A percentile compares a stretch with the other conserved stretches of the same genome.
These are phyloP conservation scores for Macrolepiota albuminosa DNA, from an alignment of 768 basidiomycete species.

Conservation along the genomic window DNA sequence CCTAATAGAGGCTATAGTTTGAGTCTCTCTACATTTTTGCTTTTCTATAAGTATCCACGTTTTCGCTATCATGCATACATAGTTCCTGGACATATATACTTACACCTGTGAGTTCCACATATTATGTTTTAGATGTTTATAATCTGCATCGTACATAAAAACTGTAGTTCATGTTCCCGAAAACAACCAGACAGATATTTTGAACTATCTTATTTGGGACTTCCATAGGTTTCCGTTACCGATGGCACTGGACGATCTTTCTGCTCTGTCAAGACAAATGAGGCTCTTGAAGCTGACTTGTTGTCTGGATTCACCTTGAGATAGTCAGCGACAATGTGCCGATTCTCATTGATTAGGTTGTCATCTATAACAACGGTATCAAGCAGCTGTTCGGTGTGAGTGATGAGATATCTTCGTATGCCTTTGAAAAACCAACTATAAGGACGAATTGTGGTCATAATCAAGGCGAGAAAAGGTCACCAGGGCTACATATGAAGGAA, in stretches of 20 bases:
- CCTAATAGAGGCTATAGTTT: background rate
- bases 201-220: background rate
- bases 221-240: background rate
- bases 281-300: constrained; percentile 1
- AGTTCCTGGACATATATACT: constrained; percentile 3
- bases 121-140: background rate
- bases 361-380: background rate
- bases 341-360: background rate
- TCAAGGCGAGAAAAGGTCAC: constrained; percentile 5
- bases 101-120: background rate
- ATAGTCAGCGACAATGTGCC: constrained; percentile 1
- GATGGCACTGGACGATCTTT: background rate
- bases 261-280: background rate
- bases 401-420: constrained; percentile 1
- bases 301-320: background rate
- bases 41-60: constrained; percentile 2
- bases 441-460: background rate
- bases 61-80: constrained; percentile 9
- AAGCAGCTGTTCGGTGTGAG: constrained; percentile 5
- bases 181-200: background rate
- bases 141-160: background rate
- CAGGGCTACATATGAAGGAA: constrained; percentile 3
- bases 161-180: background rate
- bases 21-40: background rate
- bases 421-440: constrained; percentile 1